Conservation (phyloP, 129 eudicot genomes). For the Rutidosis leptorrhynchoides region DNA sequence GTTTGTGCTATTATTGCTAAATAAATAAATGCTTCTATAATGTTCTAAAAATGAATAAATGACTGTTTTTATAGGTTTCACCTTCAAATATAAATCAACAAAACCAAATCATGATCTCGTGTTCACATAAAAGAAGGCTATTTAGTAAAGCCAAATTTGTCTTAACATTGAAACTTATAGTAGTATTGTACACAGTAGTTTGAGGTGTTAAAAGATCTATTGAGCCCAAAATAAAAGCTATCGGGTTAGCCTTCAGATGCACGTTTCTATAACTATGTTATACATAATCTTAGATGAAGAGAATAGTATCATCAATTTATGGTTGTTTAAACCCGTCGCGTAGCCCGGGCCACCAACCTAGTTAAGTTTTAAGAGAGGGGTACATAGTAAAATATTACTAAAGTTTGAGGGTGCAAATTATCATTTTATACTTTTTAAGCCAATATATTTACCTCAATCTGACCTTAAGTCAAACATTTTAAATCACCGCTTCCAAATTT, state of each 20-base stretch:
- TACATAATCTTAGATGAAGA: too few species aligned
- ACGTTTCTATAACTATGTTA: too few species aligned
- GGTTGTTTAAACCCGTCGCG: too few species aligned
- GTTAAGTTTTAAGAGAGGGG: not conserved
- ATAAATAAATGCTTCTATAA: not conserved
- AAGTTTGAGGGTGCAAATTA: conserved; percentile 14
- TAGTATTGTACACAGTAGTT: too few species aligned
- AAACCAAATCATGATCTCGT: not conserved
- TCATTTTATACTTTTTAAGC: not conserved
- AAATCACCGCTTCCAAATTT: conserved; percentile 9
- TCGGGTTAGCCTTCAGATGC: too few species aligned
- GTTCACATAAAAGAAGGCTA: not conserved
- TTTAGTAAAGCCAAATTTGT: not conserved
- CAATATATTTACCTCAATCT: conserved; percentile 15
- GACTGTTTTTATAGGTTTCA: not conserved
- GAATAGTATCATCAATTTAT: too few species aligned
- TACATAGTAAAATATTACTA: not conserved
- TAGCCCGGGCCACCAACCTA: too few species aligned
- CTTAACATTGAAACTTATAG: too few species aligned
- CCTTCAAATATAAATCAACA: not conserved
- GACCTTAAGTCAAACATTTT: conserved; percentile 8
- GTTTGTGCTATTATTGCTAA: not conserved
- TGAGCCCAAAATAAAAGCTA: too few species aligned
- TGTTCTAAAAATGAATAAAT: not conserved
- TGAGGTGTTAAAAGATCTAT: too few species aligned